phyloP scores from a whole-genome alignment of 441 rosid genomes.

The Flueggea neowawraea region DNA sequence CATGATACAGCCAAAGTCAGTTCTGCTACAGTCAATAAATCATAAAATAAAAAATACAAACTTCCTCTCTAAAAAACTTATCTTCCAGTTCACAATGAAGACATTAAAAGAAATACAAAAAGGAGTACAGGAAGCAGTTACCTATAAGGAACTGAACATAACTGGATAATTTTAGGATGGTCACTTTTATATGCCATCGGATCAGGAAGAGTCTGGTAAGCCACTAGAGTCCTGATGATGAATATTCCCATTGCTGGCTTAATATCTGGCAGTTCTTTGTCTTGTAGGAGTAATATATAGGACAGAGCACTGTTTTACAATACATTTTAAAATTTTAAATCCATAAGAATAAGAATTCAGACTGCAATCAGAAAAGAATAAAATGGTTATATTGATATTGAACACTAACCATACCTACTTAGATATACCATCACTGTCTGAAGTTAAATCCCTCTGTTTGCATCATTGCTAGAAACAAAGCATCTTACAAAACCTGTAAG shows the following conservation, averaged over 20 bases:
- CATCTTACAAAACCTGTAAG: conserved; percentile 85
- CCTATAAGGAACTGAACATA: conserved; percentile 86
- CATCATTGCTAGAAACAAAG: conserved; percentile 53
- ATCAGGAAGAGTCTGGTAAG: conserved; percentile 92
- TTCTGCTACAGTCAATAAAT: too few species aligned
- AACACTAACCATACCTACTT: conserved; percentile 61
- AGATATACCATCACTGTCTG: conserved; percentile 93
- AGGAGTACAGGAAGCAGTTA: conserved; percentile 25
- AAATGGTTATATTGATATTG: too few species aligned
- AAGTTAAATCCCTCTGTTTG: conserved; percentile 67
- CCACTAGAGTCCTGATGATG: conserved; percentile 78
- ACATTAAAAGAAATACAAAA: conserved; percentile 5
- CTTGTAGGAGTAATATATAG: conserved; percentile 44
- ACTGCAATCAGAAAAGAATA: too few species aligned
- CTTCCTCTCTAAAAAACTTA: not conserved
- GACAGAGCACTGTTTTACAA: conserved; percentile 81
- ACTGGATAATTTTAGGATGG: conserved; percentile 74
- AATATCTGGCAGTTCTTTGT: conserved; percentile 53
- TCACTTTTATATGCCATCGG: conserved; percentile 82
- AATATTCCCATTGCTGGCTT: conserved; percentile 67
- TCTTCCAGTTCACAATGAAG: not conserved
- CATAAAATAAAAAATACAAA: conserved; percentile 24
- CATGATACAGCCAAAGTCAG: conserved; percentile 6
- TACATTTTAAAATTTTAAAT: conserved; percentile 8
- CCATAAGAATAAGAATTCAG: conserved; percentile 3